Conservation (phyloP, 1,284 basidiomycete genomes). For the Ganoderma lucidum region DNA sequence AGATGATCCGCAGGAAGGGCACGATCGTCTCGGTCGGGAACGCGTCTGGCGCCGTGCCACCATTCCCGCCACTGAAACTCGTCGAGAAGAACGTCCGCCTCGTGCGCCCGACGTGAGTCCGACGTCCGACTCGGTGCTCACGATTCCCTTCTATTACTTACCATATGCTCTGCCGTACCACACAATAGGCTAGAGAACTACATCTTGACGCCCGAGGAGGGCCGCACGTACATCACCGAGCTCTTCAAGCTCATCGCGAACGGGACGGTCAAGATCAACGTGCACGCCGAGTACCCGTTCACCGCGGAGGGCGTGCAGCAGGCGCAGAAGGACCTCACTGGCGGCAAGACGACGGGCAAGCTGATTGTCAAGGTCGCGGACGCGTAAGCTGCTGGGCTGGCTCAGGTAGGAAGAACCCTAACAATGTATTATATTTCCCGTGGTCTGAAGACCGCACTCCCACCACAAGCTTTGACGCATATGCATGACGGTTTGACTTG, state of each 20-base stretch:
- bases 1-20: slow-evolving; percentile 82
- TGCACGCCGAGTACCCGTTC: slow-evolving; percentile 87
- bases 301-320: slow-evolving; percentile 81
- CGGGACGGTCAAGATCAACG: slow-evolving; percentile 73
- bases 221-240: slow-evolving; percentile 68
- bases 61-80: slow-evolving; percentile 80
- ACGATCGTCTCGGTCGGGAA: slow-evolving; percentile 93
- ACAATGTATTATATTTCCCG: slow-evolving; percentile 6
- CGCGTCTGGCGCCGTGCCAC: slow-evolving; percentile 83
- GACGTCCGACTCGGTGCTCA: slow-evolving; percentile 36
- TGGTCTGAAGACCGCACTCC: neutral
- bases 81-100: slow-evolving; percentile 87
- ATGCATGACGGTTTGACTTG: neutral
- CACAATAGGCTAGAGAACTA: slow-evolving; percentile 66
- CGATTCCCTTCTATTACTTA: neutral
- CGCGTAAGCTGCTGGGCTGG: slow-evolving; percentile 15
- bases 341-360: slow-evolving; percentile 85
- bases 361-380: slow-evolving; percentile 69
- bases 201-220: slow-evolving; percentile 77
- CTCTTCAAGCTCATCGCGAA: slow-evolving; percentile 71
- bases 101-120: slow-evolving; percentile 73
- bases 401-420: neutral
- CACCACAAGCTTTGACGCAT: slow-evolving; percentile 2
- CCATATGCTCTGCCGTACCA: neutral
- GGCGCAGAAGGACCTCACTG: slow-evolving; percentile 83